phyloP scores from a whole-genome alignment of 1,284 basidiomycete species.

The Apiotrichum montevideense region DNA sequence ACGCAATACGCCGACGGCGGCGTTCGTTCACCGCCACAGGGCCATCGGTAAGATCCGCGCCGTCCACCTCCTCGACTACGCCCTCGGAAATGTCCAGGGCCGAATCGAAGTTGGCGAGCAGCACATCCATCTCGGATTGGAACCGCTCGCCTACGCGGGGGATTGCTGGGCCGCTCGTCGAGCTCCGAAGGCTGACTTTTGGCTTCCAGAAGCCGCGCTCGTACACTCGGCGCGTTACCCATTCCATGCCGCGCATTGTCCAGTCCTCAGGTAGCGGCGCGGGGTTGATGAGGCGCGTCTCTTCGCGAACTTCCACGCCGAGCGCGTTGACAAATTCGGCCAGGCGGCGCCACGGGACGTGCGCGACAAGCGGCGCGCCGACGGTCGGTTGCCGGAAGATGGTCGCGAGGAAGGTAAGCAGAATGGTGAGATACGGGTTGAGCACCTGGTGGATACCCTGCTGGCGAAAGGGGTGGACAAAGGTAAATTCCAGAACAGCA shows the following conservation, averaged over 20 bases:
- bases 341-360: conserved; percentile 78
- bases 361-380: conserved; percentile 60
- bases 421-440: conserved; percentile 79
- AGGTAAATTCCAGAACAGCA: conserved; percentile 64
- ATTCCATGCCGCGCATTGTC: conserved; percentile 90
- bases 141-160: conserved; percentile 38
- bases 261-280: conserved; percentile 84
- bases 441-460: conserved; percentile 58
- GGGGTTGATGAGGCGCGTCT: conserved; percentile 50
- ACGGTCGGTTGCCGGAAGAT: conserved; percentile 61
- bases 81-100: conserved; percentile 58
- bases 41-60: conserved; percentile 51
- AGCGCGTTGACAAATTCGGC: conserved; percentile 56
- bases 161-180: conserved; percentile 50
- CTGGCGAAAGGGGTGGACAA: conserved; percentile 58
- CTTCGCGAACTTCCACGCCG: conserved; percentile 55
- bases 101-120: conserved; percentile 57
- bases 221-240: conserved; percentile 81
- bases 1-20: conserved; percentile 68
- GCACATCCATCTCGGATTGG: conserved; percentile 67
- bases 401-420: conserved; percentile 82
- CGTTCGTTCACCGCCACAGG: conserved; percentile 44
- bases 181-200: conserved; percentile 41
- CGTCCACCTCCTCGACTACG: conserved; percentile 60
- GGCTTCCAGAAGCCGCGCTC: conserved; percentile 81